Percentiles rank a stretch among this genome's conserved stretches.
phyloP scores from a whole-genome alignment of 257 asterid species.

The Gentiana straminea region DNA sequence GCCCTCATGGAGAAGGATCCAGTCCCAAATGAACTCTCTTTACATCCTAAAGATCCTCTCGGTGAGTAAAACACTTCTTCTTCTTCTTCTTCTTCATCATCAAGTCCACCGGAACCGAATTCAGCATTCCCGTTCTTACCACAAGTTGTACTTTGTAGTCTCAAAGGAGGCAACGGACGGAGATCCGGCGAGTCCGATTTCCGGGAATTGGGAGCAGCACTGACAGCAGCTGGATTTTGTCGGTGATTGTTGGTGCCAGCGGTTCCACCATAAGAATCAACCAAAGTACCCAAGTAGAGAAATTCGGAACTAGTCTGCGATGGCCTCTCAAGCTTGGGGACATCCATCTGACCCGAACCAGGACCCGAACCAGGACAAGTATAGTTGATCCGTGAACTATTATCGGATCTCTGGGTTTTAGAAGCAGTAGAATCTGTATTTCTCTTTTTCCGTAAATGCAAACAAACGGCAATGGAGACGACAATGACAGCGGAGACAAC shows the following conservation, averaged over 20 bases:
- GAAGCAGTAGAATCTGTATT: constrained; percentile 14
- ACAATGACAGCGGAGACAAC: constrained; percentile 48
- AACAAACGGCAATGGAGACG: constrained; percentile 39
- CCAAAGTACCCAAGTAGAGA: constrained; percentile 81
- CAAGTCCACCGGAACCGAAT: constrained; percentile 21
- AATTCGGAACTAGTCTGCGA: constrained; percentile 89
- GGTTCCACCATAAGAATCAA: constrained; percentile 45
- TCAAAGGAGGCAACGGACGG: constrained; percentile 74
- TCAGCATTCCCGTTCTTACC: constrained; percentile 27
- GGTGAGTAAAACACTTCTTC: constrained; percentile 74
- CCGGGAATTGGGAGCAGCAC: constrained; percentile 20
- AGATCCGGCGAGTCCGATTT: constrained; percentile 87
- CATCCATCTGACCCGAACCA: not conserved
- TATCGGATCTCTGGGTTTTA: constrained; percentile 58
- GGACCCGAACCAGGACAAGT: not conserved
- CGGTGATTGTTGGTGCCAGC: constrained; percentile 4
- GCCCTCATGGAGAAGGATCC: constrained; percentile 67
- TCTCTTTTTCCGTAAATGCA: constrained; percentile 46
- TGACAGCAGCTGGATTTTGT: constrained; percentile 15
- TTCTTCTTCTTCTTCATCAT: constrained; percentile 24
- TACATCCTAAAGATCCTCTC: constrained; percentile 53
- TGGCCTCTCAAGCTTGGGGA: constrained; percentile 83
- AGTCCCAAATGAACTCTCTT: constrained; percentile 46
- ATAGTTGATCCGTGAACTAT: constrained; percentile 19
- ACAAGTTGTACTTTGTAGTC: constrained; percentile 18